A percentile compares a stretch with the other conserved stretches of the same genome.
phyloP scores from a whole-genome alignment of 352 stramenopile genomes.

The Globisporangium middletonii region DNA sequence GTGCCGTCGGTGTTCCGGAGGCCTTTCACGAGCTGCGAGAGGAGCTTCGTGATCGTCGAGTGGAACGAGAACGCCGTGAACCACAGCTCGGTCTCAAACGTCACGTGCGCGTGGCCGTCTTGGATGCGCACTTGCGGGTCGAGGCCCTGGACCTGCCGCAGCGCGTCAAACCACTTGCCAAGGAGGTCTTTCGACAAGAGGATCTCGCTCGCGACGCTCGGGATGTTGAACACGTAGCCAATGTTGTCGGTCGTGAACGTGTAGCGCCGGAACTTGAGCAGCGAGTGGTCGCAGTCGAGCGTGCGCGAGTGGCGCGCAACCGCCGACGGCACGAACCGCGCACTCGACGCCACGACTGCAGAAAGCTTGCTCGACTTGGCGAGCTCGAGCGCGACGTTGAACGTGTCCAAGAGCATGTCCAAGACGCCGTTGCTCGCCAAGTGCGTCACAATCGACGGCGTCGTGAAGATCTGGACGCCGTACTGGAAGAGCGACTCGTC shows the following conservation, averaged over 20 bases:
- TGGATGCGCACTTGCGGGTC: slow-evolving; percentile 73
- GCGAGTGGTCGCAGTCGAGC: slow-evolving; percentile 87
- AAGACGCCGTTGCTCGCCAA: slow-evolving; percentile 55
- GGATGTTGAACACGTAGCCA: slow-evolving; percentile 94
- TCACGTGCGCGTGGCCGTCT: slow-evolving; percentile 86
- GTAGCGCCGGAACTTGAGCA: slow-evolving; percentile 92
- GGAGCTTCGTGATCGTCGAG: slow-evolving; percentile 56
- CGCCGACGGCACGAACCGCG: slow-evolving; percentile 14
- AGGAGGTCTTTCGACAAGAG: slow-evolving; percentile 49
- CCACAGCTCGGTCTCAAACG: slow-evolving; percentile 94
- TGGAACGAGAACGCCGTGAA: slow-evolving; percentile 91
- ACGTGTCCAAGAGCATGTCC: slow-evolving; percentile 72
- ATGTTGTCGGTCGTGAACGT: slow-evolving; percentile 91
- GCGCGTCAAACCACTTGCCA: slow-evolving; percentile 61
- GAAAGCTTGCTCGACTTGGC: slow-evolving; percentile 39
- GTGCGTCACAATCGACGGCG: slow-evolving; percentile 80
- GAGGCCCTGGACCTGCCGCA: slow-evolving; percentile 74
- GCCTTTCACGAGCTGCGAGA: slow-evolving; percentile 55
- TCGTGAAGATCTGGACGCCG: slow-evolving; percentile 93
- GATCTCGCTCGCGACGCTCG: slow-evolving; percentile 56
- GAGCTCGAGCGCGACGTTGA: slow-evolving; percentile 69
- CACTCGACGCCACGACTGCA: slow-evolving; percentile 18
- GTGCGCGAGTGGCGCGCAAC: slow-evolving; percentile 26
- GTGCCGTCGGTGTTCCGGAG: slow-evolving; percentile 48
- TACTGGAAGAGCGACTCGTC: slow-evolving; percentile 90